Percentiles rank a stretch among this genome's conserved stretches.
Evolutionary conservation across 768 basidiomycete species (phyloP).

Genomic region (Boletus vermiculosoides): DNA sequence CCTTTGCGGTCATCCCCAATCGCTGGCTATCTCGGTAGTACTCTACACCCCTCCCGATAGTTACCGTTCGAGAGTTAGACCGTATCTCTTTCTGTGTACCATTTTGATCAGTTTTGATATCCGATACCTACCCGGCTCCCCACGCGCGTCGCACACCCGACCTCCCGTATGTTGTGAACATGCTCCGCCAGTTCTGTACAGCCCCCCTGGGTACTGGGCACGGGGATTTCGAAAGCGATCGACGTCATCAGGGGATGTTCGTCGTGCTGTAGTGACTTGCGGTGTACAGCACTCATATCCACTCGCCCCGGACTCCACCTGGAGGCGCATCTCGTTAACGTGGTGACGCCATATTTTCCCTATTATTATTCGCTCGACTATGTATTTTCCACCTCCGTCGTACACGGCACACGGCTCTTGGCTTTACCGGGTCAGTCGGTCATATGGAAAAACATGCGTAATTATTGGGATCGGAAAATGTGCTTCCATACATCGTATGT

Average conservation of each 20-base stretch:
- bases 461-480: neutral
- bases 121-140: conserved; percentile 16
- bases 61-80: neutral
- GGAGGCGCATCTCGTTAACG: conserved; percentile 11
- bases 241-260: conserved; percentile 19
- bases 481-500: neutral
- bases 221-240: neutral
- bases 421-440: neutral
- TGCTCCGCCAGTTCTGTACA: neutral
- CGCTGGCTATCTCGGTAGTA: neutral
- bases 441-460: neutral
- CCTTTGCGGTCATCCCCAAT: conserved; percentile 14
- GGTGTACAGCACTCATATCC: neutral
- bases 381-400: neutral
- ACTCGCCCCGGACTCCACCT: conserved; percentile 10
- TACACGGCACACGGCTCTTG: conserved; percentile 11
- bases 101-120: conserved; percentile 1
- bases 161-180: neutral
- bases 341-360: conserved; percentile 11
- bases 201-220: conserved; percentile 7
- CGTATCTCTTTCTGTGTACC: conserved; percentile 1
- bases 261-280: neutral
- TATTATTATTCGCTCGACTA: neutral
- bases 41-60: neutral
- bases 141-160: conserved; percentile 2